Percentiles rank a stretch among this genome's conserved stretches.
phyloP scores from a whole-genome alignment of 1,139 yeast species.

The Geotrichum europaeum region DNA sequence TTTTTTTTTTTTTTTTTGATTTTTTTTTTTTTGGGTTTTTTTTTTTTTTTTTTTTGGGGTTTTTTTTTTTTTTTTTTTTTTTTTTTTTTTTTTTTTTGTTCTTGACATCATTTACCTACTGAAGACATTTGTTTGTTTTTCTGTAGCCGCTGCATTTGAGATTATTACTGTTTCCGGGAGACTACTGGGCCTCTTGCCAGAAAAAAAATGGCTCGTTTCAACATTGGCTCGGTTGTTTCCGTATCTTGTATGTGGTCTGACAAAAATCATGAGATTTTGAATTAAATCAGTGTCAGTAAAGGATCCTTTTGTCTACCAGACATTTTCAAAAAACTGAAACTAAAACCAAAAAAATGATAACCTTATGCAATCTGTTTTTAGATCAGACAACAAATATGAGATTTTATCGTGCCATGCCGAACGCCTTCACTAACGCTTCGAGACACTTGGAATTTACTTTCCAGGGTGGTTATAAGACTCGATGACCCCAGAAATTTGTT shows the following conservation, averaged over 20 bases:
- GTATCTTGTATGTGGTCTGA: background rate
- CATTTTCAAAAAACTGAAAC: background rate
- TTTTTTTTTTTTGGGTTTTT: too few species aligned
- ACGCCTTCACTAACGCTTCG: background rate
- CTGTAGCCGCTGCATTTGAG: too few species aligned
- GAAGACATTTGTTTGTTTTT: too few species aligned
- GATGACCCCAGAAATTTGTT: background rate
- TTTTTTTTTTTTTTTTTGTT: too few species aligned
- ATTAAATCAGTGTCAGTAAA: background rate
- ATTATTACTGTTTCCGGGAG: too few species aligned
- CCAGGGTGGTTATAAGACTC: background rate
- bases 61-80: too few species aligned
- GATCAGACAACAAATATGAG: background rate
- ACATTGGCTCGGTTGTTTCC: background rate
- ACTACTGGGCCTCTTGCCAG: too few species aligned
- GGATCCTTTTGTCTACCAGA: background rate
- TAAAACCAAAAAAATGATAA: background rate
- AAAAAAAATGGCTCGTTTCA: background rate
- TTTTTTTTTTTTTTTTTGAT: too few species aligned
- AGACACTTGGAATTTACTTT: background rate
- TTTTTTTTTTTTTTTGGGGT: too few species aligned
- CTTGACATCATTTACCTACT: too few species aligned
- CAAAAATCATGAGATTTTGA: background rate
- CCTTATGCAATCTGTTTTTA: background rate
- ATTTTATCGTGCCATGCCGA: background rate